Evolutionary conservation across 2,329 filamentous ascomycete species (phyloP), one percentile per base, ranked within the genome.

Genomic region (Verruconis gallopava): DNA sequence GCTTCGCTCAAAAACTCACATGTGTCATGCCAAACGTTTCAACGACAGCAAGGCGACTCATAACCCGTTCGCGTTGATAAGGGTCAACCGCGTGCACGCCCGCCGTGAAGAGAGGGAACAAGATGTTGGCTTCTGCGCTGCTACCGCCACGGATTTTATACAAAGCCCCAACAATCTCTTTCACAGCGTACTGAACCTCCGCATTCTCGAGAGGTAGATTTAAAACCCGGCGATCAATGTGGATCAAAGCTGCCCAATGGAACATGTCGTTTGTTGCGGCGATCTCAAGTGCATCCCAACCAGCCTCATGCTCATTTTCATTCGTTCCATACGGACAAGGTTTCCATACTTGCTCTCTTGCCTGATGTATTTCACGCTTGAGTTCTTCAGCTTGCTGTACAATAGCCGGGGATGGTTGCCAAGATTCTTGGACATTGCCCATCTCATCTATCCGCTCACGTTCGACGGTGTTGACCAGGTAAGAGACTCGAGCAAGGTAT

Each of bases 91-190:
- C 75, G 56, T 91, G 81, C 49, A 82, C 88, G 0, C 84, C 85
- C 1, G 84, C 84, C 1, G 81, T 83, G 58, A 91, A 91, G 62
- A 91, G 77, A 0, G 85, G 84, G 49, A 91, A 88, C 30, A 91
- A 58, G 14, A 84, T 63, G 52, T 81, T 85, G 5, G 75, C 77
- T 58, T 89, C 84, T 0, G 82, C 81, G 13, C 76, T 77, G 21
- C 78, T 78, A 4, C 81, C 79, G 11, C 68, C 63, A 11, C 75
- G 64, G 38, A 91, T 74, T 28, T 71, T 72, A 17, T 66, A 65
- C 46, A 89, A 63, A 21, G 76, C 72, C 1, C 65, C 62, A 20
- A 84, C 63, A 36, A 89, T 80, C 46, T 74, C 69, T 28, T 66
- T 58, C 4, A 88, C 75, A 0, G 75, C 73, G 9, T 65, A 61